Percentiles rank a stretch among this genome's conserved stretches.
phyloP scores from a whole-genome alignment of 1,284 basidiomycete species.

The Moesziomyces globuligerus region DNA sequence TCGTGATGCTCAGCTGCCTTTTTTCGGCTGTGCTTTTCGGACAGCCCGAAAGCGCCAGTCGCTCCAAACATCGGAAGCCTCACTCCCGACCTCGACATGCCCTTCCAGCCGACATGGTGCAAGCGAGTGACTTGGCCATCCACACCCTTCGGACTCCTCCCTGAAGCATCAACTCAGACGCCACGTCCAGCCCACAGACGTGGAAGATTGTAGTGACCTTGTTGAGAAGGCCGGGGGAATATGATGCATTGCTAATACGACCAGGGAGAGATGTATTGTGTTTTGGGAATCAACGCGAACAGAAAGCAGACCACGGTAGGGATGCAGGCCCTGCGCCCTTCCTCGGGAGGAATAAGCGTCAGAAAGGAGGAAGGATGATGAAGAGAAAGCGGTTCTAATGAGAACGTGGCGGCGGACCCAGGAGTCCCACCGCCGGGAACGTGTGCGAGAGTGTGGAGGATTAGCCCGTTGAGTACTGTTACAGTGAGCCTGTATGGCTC shows the following conservation, averaged over 20 bases:
- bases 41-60: constrained; percentile 8
- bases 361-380: constrained; percentile 5
- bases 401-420: too few relatives aligned
- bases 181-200: too few relatives aligned
- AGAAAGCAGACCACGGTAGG: constrained; percentile 12
- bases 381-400: too few relatives aligned
- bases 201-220: constrained; percentile 37
- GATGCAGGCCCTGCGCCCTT: constrained; percentile 24
- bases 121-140: too few relatives aligned
- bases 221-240: constrained; percentile 61
- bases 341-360: constrained; percentile 2
- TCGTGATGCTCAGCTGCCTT: neutral
- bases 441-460: constrained; percentile 19
- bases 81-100: constrained; percentile 11
- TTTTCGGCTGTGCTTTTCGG: constrained; percentile 18
- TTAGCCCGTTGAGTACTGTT: constrained; percentile 53
- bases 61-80: constrained; percentile 1
- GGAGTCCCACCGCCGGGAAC: too few relatives aligned
- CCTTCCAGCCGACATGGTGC: too few relatives aligned
- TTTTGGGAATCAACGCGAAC: constrained; percentile 4
- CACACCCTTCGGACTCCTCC: too few relatives aligned
- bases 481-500: constrained; percentile 49
- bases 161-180: too few relatives aligned
- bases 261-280: constrained; percentile 8
- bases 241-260: constrained; percentile 46